Conservation (phyloP, 768 basidiomycete genomes). For the Calocybe indica region DNA sequence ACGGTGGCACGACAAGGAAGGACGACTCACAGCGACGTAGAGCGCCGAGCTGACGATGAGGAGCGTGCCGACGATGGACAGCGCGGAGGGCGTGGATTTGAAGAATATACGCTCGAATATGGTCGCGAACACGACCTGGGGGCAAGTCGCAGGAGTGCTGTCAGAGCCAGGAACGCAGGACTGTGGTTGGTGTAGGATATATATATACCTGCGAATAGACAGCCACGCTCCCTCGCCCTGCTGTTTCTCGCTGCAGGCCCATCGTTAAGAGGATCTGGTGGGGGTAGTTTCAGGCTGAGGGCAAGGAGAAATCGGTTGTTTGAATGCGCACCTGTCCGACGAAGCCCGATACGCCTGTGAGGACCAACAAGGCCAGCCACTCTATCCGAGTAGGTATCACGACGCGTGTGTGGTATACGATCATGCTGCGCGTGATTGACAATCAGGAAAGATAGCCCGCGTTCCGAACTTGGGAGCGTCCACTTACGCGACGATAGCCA, state of each 20-base stretch:
- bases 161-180: neutral
- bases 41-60: constrained; percentile 62
- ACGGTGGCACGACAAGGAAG: neutral
- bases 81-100: constrained; percentile 46
- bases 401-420: neutral
- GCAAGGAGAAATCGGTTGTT: too few relatives aligned
- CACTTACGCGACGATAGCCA: neutral
- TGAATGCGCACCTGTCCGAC: neutral
- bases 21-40: constrained; percentile 53
- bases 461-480: neutral
- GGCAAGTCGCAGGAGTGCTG: neutral
- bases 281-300: too few relatives aligned
- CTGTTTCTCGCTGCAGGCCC: constrained; percentile 5
- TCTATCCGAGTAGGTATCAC: neutral
- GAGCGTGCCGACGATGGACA: constrained; percentile 56
- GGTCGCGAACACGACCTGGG: constrained; percentile 61
- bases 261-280: constrained; percentile 2
- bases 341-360: neutral
- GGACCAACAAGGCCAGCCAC: neutral
- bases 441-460: neutral
- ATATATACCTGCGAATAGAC: constrained; percentile 4
- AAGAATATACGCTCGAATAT: constrained; percentile 64
- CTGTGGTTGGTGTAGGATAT: neutral
- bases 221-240: constrained; percentile 7
- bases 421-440: neutral